Evolutionary conservation across 371 early-diverging fungal genomes (phyloP).

Genomic region (Syncephalastrum racemosum): DNA sequence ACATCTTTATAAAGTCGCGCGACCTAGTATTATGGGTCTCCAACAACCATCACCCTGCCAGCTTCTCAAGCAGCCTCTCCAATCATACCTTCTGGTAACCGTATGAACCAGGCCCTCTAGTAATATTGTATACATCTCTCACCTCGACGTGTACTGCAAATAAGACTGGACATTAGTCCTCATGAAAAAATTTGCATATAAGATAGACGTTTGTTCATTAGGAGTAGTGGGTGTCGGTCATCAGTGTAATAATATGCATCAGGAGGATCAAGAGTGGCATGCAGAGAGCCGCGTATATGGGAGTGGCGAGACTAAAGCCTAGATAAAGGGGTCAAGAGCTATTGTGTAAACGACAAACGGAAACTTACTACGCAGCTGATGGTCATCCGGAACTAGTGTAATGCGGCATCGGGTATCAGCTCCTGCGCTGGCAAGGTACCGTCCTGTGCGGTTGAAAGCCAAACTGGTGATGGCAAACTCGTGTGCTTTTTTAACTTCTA

Average conservation of each 20-base stretch:
- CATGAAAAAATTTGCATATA: not conserved
- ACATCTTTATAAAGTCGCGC: too few relatives aligned
- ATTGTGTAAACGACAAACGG: not conserved
- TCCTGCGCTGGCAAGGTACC: conserved; percentile 55
- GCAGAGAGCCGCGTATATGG: conserved; percentile 13
- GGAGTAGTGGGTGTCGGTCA: not conserved
- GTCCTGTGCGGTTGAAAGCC: conserved; percentile 46
- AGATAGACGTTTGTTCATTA: not conserved
- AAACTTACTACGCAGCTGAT: conserved; percentile 14
- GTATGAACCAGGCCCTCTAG: too few relatives aligned
- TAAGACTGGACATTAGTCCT: too few relatives aligned
- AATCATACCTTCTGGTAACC: too few relatives aligned
- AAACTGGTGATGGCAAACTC: conserved; percentile 55
- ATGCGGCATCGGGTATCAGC: conserved; percentile 55
- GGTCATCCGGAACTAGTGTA: conserved; percentile 40
- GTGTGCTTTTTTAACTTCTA: conserved; percentile 48
- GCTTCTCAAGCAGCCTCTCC: too few relatives aligned
- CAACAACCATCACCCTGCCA: too few relatives aligned
- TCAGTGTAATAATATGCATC: conserved; percentile 26
- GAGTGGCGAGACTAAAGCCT: conserved; percentile 10
- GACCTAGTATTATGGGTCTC: too few relatives aligned
- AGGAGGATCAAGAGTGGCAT: conserved; percentile 23
- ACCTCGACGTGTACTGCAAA: too few relatives aligned
- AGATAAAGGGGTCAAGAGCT: not conserved
- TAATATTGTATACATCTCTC: too few relatives aligned